Evolutionary conservation across 23 red algal genomes (phyloP), one percentile per base, ranked within the genome.

Genomic region (Gracilaria domingensis): DNA sequence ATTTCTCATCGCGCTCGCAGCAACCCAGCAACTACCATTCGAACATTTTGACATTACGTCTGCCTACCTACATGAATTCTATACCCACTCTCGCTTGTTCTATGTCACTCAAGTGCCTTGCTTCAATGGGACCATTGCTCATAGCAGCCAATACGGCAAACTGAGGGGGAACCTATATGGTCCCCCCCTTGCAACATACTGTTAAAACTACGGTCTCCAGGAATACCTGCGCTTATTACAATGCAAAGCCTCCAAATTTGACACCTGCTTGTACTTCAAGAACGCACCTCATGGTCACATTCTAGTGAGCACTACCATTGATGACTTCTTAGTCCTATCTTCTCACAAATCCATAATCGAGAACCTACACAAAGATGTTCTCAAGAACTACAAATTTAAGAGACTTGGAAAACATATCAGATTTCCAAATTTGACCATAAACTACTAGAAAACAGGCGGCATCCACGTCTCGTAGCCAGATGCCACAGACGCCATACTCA

Each of bases 21-120:
- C 59, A 1, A 9, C 28, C 0, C 30, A 38, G 1, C 4, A 69
- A 9, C 8, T 48, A 4, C 60, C 59, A 8, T 12, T 86, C 38
- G 59, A 71, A 39, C 57, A 71, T 39, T 67, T 66, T n/a, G 51
- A 84, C 56, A 66, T 84, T 2, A 28, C 36, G 14, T 36, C 58
- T 1, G 20, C 80, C 1, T 84, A 50, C 7, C 37, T 54, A 26
- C 47, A 40, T 36, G 79, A 55, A 82, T n/a, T 4, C 16, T 45
- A 35, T 17, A 37, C 11, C 1, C 66, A 37, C 66, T 2, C 6
- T 12, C 32, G 38, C 2, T 21, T 7, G 0, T 4, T 30, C 20
- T 76, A 25, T 33, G 33, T 39, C 8, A n/a, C 4, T 13, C 29
- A 76, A 42, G 44, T 50, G 38, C 26, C 26, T 3, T 11, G 11